Evolutionary conservation across 2,329 filamentous ascomycete species (phyloP).

Genomic region (Coniella lustricola): DNA sequence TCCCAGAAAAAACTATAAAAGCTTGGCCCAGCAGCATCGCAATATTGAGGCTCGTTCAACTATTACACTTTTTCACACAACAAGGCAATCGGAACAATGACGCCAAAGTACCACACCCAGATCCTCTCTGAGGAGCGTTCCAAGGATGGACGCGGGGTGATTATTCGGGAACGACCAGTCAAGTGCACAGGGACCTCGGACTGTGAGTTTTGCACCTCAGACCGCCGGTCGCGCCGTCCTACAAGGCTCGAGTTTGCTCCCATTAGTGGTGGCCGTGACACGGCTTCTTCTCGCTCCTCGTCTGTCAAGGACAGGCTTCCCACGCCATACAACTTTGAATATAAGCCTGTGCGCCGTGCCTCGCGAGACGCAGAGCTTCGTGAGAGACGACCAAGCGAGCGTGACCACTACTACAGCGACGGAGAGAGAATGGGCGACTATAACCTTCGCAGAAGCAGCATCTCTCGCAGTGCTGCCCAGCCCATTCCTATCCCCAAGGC

Average conservation of each 20-base stretch:
- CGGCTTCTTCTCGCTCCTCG: slow-evolving; percentile 1
- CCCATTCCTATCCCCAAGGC: slow-evolving; percentile 15
- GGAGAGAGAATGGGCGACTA: slow-evolving; percentile 14
- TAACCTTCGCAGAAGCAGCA: slow-evolving; percentile 9
- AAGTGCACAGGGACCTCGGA: slow-evolving; percentile 4
- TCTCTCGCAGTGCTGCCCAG: slow-evolving; percentile 3
- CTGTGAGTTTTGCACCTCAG: slow-evolving; percentile 1
- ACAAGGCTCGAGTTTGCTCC: background rate
- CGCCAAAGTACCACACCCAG: slow-evolving; percentile 2
- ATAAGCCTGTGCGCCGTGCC: slow-evolving; percentile 6
- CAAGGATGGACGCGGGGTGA: slow-evolving; percentile 1
- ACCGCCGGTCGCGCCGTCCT: background rate
- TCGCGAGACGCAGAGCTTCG: slow-evolving; percentile 6
- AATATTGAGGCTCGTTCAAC: background rate
- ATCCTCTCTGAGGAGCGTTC: slow-evolving; percentile 8
- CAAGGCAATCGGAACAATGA: background rate
- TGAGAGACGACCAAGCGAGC: slow-evolving; percentile 10
- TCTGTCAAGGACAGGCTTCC: slow-evolving; percentile 14
- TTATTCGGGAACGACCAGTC: slow-evolving; percentile 3
- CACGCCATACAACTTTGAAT: slow-evolving; percentile 14
- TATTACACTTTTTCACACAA: background rate
- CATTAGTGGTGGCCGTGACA: background rate
- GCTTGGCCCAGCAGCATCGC: background rate
- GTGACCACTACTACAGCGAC: slow-evolving; percentile 10
- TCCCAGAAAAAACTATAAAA: background rate